Base-by-base conservation (phyloP, 2,329 filamentous ascomycete genomes). In the Colletotrichum coccodes region DNA sequence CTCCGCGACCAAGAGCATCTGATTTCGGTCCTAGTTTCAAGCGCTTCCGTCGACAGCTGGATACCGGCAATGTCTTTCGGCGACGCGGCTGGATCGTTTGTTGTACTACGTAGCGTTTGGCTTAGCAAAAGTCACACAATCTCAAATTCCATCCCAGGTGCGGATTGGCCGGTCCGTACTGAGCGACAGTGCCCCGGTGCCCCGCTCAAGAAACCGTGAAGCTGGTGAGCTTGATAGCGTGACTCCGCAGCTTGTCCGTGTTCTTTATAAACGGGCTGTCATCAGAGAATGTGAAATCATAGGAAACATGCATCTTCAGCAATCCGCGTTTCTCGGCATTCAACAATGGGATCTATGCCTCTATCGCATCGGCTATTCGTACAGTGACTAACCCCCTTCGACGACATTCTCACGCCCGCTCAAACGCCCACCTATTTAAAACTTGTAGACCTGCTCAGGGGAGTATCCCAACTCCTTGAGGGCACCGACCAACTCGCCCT, bases 371-470 rank as follows among this genome's bases (percentile, higher is more conserved):
- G 23, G 32, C 16, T 64, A 70, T 36, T 71, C 60, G 32, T 66
- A 71, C 65, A 71, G 44, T 26, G 14, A 18, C 28, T 14, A 12
- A n/a, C 21, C 21, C 26, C 9, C 11, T 38, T 16, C 36, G 1
- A 8, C 28, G 34, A 36, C 23, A n/a, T 40, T 23, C 36, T 28
- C 23, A 14, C 30, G 18, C 32, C 36, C 21, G 44, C 23, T 21
- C 62, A 26, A 11, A 23, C 16, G 4, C 40, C 6, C 9, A 6
- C 14, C 14, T 9, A 4, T 54, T 71, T 85, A 97, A 77, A 97
- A 97, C 88, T 98, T 98, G 87, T 94, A 97, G 40, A 98, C 95
- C 85, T 98, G 96, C 68, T 98, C 85, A 58, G 79, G 72, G 32
- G 72, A 76, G 76, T 87, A 87, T 54, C 94, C 94, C 42, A 98